Evolutionary conservation across 371 early-diverging fungal genomes (phyloP).

Genomic region (Umbelopsis sp.): DNA sequence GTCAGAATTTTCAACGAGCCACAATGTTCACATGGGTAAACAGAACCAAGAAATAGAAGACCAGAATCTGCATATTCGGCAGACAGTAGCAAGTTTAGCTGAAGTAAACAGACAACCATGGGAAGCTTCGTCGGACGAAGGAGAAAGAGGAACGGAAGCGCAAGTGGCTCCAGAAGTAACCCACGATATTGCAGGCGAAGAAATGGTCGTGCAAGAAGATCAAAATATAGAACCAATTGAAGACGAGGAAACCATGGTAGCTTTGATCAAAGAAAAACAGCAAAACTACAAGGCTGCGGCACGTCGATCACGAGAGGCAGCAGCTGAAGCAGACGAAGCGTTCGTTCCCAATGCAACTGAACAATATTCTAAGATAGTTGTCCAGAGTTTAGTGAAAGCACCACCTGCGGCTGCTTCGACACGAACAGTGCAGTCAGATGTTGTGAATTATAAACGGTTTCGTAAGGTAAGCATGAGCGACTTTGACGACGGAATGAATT

Average conservation of each 20-base stretch:
- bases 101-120: not conserved
- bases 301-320: not conserved
- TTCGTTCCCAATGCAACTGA: not conserved
- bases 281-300: not conserved
- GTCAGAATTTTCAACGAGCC: not conserved
- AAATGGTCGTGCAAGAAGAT: too few relatives aligned
- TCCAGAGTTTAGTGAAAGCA: not conserved
- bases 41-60: not conserved
- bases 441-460: not conserved
- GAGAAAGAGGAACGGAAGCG: not conserved
- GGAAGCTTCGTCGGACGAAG: not conserved
- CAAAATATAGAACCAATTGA: not conserved
- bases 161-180: too few relatives aligned
- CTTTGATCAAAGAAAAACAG: not conserved
- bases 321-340: not conserved
- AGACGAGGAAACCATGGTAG: not conserved
- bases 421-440: not conserved
- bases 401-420: not conserved
- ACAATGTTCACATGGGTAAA: not conserved
- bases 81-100: not conserved
- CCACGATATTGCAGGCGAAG: too few relatives aligned
- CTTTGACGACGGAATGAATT: too few relatives aligned
- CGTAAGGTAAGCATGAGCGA: not conserved
- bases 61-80: not conserved
- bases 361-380: not conserved